Conservation (phyloP, 1,139 yeast genomes). For the Casaregolazyma suthepensis region DNA sequence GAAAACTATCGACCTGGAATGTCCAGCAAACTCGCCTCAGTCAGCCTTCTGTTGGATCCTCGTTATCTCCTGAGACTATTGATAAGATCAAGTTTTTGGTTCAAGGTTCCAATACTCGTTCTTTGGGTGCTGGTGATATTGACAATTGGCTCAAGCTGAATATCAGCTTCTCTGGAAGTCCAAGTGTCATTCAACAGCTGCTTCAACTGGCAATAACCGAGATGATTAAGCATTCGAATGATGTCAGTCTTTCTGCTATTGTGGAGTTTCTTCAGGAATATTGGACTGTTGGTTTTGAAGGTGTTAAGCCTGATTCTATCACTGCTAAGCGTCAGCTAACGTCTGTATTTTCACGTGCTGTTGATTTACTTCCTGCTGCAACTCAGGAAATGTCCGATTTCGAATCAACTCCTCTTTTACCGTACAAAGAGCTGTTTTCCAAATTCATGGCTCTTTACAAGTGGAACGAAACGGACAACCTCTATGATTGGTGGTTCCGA, state of each 20-base stretch:
- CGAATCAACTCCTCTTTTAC: conserved; percentile 9
- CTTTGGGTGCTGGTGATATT: conserved; percentile 12
- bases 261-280: conserved; percentile 14
- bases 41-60: conserved; percentile 7
- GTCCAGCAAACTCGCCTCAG: conserved; percentile 8
- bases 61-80: conserved; percentile 13
- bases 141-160: conserved; percentile 18
- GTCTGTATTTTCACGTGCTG: conserved; percentile 15
- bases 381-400: neutral
- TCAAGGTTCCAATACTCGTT: conserved; percentile 6
- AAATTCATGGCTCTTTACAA: conserved; percentile 10
- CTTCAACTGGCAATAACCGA: conserved; percentile 13
- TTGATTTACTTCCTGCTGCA: conserved; percentile 16
- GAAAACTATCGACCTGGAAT: conserved; percentile 6
- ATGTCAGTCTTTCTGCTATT: conserved; percentile 14
- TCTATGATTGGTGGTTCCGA: conserved; percentile 26
- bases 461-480: conserved; percentile 9
- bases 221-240: conserved; percentile 14
- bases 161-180: conserved; percentile 9
- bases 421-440: conserved; percentile 16
- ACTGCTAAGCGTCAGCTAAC: conserved; percentile 12
- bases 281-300: conserved; percentile 19
- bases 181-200: conserved; percentile 9
- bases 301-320: conserved; percentile 3
- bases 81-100: conserved; percentile 10